Conservation (phyloP, 73 alveolate genomes). For the Stentor roeselii region DNA sequence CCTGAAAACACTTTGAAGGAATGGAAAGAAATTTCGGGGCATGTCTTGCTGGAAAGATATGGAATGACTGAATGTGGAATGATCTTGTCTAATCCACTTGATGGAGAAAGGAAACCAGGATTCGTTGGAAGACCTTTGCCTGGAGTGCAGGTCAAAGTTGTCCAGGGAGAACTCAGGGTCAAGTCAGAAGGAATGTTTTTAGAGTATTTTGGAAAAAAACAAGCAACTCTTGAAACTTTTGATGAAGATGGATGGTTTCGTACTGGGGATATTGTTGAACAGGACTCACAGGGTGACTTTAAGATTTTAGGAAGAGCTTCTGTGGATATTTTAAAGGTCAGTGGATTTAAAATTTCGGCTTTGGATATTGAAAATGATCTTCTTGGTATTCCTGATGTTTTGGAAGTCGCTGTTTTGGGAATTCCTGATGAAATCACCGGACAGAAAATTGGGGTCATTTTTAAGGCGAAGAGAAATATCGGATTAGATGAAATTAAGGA, state of each 20-base stretch:
- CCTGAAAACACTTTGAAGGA: slow-evolving; percentile 27
- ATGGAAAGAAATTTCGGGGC: slow-evolving; percentile 39
- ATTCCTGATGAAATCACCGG: slow-evolving; percentile 38
- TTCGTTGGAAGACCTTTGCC: slow-evolving; percentile 48
- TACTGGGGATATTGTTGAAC: slow-evolving; percentile 45
- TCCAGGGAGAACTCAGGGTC: slow-evolving; percentile 25
- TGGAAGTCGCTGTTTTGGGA: slow-evolving; percentile 41
- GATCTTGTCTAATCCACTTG: slow-evolving; percentile 41
- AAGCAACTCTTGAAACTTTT: slow-evolving; percentile 33
- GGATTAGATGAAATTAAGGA: not conserved
- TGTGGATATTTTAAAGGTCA: slow-evolving; percentile 41
- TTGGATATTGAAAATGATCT: slow-evolving; percentile 42
- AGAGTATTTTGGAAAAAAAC: slow-evolving; percentile 31
- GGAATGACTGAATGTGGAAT: slow-evolving; percentile 61
- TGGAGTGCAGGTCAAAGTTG: slow-evolving; percentile 31
- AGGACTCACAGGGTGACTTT: not conserved
- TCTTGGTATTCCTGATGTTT: not conserved
- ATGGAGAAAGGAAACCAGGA: slow-evolving; percentile 44
- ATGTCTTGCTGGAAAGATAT: slow-evolving; percentile 41
- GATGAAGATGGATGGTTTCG: slow-evolving; percentile 47
- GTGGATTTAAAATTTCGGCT: slow-evolving; percentile 51
- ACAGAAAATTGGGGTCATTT: slow-evolving; percentile 31
- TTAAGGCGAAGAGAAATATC: not conserved
- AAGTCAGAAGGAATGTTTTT: slow-evolving; percentile 34
- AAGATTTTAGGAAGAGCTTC: slow-evolving; percentile 46